Conservation (phyloP, 371 early-diverging fungal genomes). For the Basidiobolus meristosporus region DNA sequence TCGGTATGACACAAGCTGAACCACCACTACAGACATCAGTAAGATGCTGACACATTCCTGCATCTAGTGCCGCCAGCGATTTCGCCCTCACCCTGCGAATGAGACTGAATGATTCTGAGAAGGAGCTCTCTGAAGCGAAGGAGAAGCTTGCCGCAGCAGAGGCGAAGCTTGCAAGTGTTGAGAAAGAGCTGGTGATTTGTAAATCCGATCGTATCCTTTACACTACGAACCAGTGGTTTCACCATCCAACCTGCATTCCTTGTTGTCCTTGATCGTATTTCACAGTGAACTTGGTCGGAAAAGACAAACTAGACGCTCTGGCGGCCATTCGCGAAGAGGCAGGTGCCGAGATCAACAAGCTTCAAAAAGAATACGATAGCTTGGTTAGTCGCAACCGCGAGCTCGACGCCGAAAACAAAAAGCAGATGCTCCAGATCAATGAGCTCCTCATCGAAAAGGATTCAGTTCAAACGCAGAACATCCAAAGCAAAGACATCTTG, state of each 20-base stretch:
- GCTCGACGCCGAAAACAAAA: conserved; percentile 33
- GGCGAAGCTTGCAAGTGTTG: conserved; percentile 13
- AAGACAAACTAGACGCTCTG: conserved; percentile 6
- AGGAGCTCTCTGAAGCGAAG: conserved; percentile 16
- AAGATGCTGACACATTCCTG: background rate
- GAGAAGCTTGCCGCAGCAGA: conserved; percentile 16
- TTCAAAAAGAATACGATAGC: conserved; percentile 16
- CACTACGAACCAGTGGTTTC: conserved; percentile 4
- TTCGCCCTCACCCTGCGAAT: conserved; percentile 11
- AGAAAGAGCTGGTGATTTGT: conserved; percentile 12
- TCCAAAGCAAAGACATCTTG: conserved; percentile 28
- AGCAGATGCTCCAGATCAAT: conserved; percentile 39
- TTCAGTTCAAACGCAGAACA: conserved; percentile 22
- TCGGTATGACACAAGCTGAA: background rate
- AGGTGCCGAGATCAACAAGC: conserved; percentile 9
- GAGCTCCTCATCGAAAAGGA: conserved; percentile 45
- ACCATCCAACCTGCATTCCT: background rate
- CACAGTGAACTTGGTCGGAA: conserved; percentile 7
- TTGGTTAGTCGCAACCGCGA: conserved; percentile 19
- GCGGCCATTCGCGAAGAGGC: conserved; percentile 13
- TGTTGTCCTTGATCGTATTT: no score
- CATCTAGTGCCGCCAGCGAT: conserved; percentile 12
- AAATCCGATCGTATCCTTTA: conserved; percentile 12
- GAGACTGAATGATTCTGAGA: conserved; percentile 12
- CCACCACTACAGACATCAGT: background rate